phyloP scores from a whole-genome alignment of 2,329 filamentous ascomycete species.

The Mollisia scopiformis region DNA sequence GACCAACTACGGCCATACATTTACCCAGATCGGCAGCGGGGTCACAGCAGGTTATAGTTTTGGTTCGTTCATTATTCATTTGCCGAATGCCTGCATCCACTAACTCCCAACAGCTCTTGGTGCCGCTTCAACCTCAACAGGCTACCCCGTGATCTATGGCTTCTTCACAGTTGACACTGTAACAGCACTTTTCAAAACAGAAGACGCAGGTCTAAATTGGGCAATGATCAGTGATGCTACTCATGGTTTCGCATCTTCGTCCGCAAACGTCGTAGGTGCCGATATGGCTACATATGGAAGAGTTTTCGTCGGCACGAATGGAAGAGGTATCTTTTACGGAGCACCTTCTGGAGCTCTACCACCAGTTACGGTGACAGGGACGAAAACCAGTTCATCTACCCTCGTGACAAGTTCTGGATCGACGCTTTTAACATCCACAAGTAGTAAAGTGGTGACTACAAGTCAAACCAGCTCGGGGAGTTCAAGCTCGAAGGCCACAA shows the following conservation, averaged over 20 bases:
- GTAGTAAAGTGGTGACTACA: not conserved
- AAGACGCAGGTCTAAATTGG: slow-evolving; percentile 19
- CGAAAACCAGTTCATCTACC: not conserved
- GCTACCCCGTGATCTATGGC: slow-evolving; percentile 21
- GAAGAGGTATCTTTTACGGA: slow-evolving; percentile 38
- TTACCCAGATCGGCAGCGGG: slow-evolving; percentile 14
- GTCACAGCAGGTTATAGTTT: slow-evolving; percentile 12
- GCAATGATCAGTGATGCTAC: slow-evolving; percentile 18
- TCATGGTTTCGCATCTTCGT: slow-evolving; percentile 27
- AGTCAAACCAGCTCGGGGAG: too few relatives aligned
- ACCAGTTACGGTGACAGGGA: slow-evolving; percentile 23
- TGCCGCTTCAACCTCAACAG: slow-evolving; percentile 5
- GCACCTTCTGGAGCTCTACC: slow-evolving; percentile 29
- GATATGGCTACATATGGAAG: slow-evolving; percentile 24
- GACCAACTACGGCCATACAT: slow-evolving; percentile 45
- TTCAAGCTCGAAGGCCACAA: not conserved
- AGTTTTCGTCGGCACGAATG: slow-evolving; percentile 40
- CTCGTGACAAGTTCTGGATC: not conserved
- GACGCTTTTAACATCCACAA: not conserved
- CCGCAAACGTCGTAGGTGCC: slow-evolving; percentile 28
- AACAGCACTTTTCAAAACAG: slow-evolving; percentile 20
- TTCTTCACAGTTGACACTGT: slow-evolving; percentile 20
- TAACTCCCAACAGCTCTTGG: too few relatives aligned
- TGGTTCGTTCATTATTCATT: too few relatives aligned
- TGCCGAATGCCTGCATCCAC: too few relatives aligned